Percentiles rank a stretch among this genome's conserved stretches.
Conservation (phyloP, 2,329 filamentous ascomycete genomes). For the Sporothrix inflata region DNA sequence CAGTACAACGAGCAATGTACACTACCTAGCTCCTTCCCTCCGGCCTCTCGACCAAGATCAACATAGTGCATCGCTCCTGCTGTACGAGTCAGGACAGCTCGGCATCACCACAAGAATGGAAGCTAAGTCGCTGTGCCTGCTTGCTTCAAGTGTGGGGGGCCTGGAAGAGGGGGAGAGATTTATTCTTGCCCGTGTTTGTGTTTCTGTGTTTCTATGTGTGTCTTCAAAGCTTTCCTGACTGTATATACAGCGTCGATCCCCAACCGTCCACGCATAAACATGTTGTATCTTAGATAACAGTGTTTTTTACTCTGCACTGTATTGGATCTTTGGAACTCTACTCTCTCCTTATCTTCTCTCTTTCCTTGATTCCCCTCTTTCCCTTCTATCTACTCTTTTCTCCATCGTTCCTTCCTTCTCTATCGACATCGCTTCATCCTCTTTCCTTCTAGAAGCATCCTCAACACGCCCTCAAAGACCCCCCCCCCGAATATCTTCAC, state of each 20-base stretch:
- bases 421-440: not conserved
- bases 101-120: slow-evolving; percentile 3
- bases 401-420: not conserved
- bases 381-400: not conserved
- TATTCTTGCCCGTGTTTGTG: slow-evolving; percentile 14
- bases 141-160: slow-evolving; percentile 9
- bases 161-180: slow-evolving; percentile 15
- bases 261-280: not conserved
- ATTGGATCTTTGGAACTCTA: not conserved
- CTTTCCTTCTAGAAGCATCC: not conserved
- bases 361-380: not conserved
- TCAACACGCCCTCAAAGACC: not conserved
- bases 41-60: not conserved
- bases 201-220: not conserved
- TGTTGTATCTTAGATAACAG: not conserved
- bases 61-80: slow-evolving; percentile 7
- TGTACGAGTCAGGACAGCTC: slow-evolving; percentile 1
- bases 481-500: not conserved
- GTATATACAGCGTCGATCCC: slow-evolving; percentile 19
- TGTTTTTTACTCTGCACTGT: not conserved
- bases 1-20: not conserved
- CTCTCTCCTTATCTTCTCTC: not conserved
- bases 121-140: slow-evolving; percentile 1
- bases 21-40: slow-evolving; percentile 5
- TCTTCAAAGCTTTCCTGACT: not conserved